Base-by-base conservation (phyloP, 1,284 basidiomycete genomes). In the Apiotrichum sp. region DNA sequence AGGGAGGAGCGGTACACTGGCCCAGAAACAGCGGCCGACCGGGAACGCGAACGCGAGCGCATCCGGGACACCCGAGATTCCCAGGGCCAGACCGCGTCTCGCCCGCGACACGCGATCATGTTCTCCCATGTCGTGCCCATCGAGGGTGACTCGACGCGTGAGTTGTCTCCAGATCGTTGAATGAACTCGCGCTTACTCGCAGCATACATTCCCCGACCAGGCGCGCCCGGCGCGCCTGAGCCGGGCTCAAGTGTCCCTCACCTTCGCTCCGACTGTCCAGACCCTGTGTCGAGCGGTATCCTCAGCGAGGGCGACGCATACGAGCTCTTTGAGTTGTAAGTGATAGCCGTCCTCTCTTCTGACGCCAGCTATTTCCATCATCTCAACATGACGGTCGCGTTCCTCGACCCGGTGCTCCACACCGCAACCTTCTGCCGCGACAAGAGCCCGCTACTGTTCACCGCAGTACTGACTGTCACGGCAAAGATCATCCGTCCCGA, bases 381-480 rank as follows among this genome's bases (percentile, higher is more conserved):
- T 29, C 61, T 72, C 16, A 71, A 71, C 53, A 56, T 60, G 2
- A 65, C 63, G 2, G 59, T 69, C 22, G 71, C 73, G 3, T 58
- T 76, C 11, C 65, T 76, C 47, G 75, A 77, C 48, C 67, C 68
- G 3, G 62, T 66, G 4, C 60, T 78, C 4, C 75, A 77, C 55
- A 74, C 74, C 0, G 59, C 70, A 1, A 62, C 65, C 6, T 73
- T 69, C 53, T 70, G 71, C 35, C 70, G 74, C 4, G 59, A 64
- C 16, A 62, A 67, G 4, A 69, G 67, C n/a, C 65, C 74, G 7
- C 63, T 78, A 13, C 70, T 79, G 14, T 78, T 77, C 60, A 70
- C 74, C 2, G 68, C 75, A 34, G 69, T 79, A 51, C 64, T 78
- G 45, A 68, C 74, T 16, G 72, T 75, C 3, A 71, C 77, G 0